These are phyloP conservation scores for Starmerella kuoi DNA, from an alignment of 805 yeast species.

Conservation along the genomic window DNA sequence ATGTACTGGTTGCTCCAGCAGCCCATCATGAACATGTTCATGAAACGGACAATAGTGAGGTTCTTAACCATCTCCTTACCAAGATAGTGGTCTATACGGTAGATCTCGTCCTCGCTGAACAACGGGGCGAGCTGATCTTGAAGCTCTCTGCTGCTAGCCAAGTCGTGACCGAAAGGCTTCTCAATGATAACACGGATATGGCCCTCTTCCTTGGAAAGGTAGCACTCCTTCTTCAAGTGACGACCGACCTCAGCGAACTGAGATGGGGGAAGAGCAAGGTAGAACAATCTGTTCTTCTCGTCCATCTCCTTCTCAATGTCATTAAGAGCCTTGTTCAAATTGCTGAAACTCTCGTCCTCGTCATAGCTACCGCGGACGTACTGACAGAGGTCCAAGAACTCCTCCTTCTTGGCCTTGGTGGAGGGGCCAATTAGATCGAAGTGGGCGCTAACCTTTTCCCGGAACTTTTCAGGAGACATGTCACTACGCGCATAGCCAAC, in stretches of 20 bases:
- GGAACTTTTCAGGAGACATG: slow-evolving; percentile 53
- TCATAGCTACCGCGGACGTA: slow-evolving; percentile 78
- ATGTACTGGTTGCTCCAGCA: slow-evolving; percentile 78
- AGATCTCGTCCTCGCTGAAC: slow-evolving; percentile 81
- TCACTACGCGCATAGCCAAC: slow-evolving; percentile 88
- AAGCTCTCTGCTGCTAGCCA: slow-evolving; percentile 61
- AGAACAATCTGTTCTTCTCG: slow-evolving; percentile 67
- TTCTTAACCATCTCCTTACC: slow-evolving; percentile 98
- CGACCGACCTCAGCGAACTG: slow-evolving; percentile 71
- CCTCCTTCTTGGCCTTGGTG: slow-evolving; percentile 34
- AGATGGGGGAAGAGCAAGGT: slow-evolving; percentile 90
- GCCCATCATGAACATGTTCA: slow-evolving; percentile 77
- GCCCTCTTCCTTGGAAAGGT: slow-evolving; percentile 48
- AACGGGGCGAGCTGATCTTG: slow-evolving; percentile 71
- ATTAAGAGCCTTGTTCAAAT: slow-evolving; percentile 44
- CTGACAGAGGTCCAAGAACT: slow-evolving; percentile 52
- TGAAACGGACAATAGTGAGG: slow-evolving; percentile 76
- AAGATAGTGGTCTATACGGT: slow-evolving; percentile 91
- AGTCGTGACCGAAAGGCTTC: slow-evolving; percentile 94
- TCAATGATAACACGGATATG: slow-evolving; percentile 76
- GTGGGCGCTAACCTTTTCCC: slow-evolving; percentile 49
- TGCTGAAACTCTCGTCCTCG: slow-evolving; percentile 55
- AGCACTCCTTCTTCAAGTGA: slow-evolving; percentile 55
- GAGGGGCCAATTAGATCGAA: slow-evolving; percentile 44
- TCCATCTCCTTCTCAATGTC: slow-evolving; percentile 41